A percentile compares a stretch with the other conserved stretches of the same genome.
phyloP scores from a whole-genome alignment of 2,329 filamentous ascomycete genomes.

The Neurospora crassa region DNA sequence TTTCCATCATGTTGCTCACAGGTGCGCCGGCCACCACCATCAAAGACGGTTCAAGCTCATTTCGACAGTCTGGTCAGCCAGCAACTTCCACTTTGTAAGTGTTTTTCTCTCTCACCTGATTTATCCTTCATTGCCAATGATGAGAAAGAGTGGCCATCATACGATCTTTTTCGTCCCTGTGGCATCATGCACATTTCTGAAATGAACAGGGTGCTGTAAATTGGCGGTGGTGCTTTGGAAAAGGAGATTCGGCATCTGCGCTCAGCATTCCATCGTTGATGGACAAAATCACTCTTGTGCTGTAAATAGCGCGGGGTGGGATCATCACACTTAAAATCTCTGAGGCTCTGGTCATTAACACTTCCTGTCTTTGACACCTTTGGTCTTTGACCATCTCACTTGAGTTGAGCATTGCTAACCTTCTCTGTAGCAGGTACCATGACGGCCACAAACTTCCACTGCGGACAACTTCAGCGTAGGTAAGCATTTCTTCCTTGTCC shows the following conservation, averaged over 20 bases:
- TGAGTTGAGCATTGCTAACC: not conserved
- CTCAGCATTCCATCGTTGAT: not conserved
- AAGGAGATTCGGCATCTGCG: not conserved
- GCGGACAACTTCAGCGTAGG: not conserved
- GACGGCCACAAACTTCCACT: not conserved
- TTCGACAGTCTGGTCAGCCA: too few species aligned
- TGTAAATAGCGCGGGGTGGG: not conserved
- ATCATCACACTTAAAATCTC: not conserved
- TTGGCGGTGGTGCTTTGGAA: not conserved
- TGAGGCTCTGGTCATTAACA: not conserved
- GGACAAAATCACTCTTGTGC: not conserved
- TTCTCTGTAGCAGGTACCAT: not conserved
- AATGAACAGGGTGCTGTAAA: not conserved
- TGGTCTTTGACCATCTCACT: not conserved
- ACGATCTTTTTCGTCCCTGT: not conserved
- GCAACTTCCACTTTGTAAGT: not conserved
- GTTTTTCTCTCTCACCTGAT: not conserved
- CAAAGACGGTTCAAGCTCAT: too few species aligned
- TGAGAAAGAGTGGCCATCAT: not conserved
- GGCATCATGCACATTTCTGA: not conserved
- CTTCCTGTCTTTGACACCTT: too few species aligned
- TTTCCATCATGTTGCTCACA: too few species aligned
- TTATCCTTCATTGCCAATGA: not conserved
- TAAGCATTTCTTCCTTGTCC: not conserved
- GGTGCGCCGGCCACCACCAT: too few species aligned